phyloP scores from a whole-genome alignment of 352 stramenopile species.

The Phytophthora fragariaefolia region DNA sequence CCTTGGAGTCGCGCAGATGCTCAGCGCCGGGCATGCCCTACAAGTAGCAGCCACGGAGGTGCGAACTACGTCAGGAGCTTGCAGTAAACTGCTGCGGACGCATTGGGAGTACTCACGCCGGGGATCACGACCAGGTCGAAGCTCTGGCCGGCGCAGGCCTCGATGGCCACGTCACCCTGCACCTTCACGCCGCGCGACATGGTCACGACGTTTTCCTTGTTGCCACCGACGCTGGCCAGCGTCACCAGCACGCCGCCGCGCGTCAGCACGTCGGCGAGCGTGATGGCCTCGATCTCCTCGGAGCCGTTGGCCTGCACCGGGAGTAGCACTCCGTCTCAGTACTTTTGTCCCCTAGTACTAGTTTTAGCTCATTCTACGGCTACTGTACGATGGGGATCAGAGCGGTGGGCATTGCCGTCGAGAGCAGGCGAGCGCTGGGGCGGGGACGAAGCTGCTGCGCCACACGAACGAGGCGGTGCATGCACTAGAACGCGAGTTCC shows the following conservation, averaged over 20 bases:
- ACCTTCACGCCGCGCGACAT: conserved; percentile 81
- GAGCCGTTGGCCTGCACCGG: conserved; percentile 66
- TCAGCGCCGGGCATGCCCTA: conserved; percentile 75
- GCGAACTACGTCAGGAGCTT: no score
- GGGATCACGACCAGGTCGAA: conserved; percentile 79
- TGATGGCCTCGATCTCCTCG: conserved; percentile 86
- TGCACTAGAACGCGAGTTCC: conserved; percentile 6
- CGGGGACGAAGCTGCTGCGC: conserved; percentile 6
- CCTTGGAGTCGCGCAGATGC: conserved; percentile 70
- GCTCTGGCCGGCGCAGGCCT: conserved; percentile 54
- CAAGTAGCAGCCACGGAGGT: no score
- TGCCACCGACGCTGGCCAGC: conserved; percentile 63
- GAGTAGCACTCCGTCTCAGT: conserved; percentile 8
- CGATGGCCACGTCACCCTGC: conserved; percentile 71
- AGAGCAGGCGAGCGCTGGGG: conserved; percentile 4
- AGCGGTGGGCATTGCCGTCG: conserved; percentile 35
- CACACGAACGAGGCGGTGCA: conserved; percentile 17
- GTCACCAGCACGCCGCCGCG: conserved; percentile 75
- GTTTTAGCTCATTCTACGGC: neutral
- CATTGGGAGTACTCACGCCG: conserved; percentile 58
- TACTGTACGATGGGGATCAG: conserved; percentile 46
- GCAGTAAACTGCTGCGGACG: no score
- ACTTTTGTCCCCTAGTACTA: neutral
- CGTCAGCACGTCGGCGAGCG: conserved; percentile 74
- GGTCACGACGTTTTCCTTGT: conserved; percentile 67